phyloP scores from a whole-genome alignment of 306 rosid species.

The Sechiopsis laciniata region DNA sequence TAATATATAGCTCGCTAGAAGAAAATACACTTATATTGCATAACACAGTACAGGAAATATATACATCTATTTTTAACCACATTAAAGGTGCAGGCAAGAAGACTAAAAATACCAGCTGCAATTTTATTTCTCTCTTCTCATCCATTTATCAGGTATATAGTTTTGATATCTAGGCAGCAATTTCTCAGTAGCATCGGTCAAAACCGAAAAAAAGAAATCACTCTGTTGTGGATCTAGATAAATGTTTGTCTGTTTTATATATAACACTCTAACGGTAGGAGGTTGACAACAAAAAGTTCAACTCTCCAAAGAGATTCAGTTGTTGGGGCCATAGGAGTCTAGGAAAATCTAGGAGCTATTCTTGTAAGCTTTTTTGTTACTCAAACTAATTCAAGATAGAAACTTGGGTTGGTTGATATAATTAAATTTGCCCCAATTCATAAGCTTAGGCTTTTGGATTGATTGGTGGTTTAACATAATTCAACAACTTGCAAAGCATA shows the following conservation, averaged over 20 bases:
- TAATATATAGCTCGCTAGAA: slow-evolving; percentile 17
- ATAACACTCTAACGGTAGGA: neutral
- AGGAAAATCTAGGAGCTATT: neutral
- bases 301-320: slow-evolving; percentile 3
- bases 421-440: no score
- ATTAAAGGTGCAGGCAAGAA: neutral
- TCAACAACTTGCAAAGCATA: neutral
- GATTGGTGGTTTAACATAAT: no score
- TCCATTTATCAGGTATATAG: neutral
- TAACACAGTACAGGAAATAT: neutral
- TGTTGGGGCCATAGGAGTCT: neutral
- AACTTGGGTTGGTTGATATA: no score
- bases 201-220: neutral
- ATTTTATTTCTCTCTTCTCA: neutral
- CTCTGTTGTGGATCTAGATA: neutral
- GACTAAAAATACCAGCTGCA: neutral
- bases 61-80: slow-evolving; percentile 3
- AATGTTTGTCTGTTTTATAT: neutral
- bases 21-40: neutral
- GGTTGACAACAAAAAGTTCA: neutral
- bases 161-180: neutral
- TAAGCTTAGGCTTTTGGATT: no score
- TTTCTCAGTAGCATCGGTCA: neutral
- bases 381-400: neutral
- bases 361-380: neutral